Evolutionary conservation across 768 basidiomycete genomes (phyloP), one percentile per base, ranked within the genome.

Genomic region (Termitomyces titanicus): DNA sequence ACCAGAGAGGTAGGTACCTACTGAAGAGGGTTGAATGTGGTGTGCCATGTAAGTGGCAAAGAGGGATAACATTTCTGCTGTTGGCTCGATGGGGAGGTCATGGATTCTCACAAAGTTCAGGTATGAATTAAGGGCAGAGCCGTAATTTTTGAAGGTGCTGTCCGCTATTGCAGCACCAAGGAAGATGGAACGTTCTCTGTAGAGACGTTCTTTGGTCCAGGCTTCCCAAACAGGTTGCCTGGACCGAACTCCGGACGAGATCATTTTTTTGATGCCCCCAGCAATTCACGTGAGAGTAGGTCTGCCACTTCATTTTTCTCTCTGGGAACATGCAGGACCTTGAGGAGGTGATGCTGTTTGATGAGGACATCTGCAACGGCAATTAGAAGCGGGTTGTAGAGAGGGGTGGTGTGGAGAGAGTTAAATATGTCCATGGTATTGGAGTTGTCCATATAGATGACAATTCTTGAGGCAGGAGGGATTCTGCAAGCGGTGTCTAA

Each of bases 381-480:
- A 3, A 42, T 50, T 0, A 74, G 59, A n/a, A 74, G 42, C 1
- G 29, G 6, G 39, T 73, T 72, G 51, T 69, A 69, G 0, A 18
- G 27, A 1, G 61, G 63, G 3, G 22, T 3, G 1, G 67, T 64
- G 5, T 53, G 29, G 4, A 74, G 56, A 0, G 64, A 55, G 53
- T 62, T 59, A 51, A 71, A 71, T 1, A 71, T 68, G 27, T 65
- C 42, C 2, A 71, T 65, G 1, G 65, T 66, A 49, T 71, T 70
- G 0, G 29, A 18, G 46, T 62, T 72, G 58, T 73, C 69, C 0
- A 66, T 63, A 53, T 55, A 70, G 20, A 73, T 63, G 3, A 66
- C 31, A 12, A 69, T 27, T 9, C 22, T 52, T 0, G 4, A 11
- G 2, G 33, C 13, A 1, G 17, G 9, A 1, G 50, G 8, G 1